Evolutionary conservation across 2,329 filamentous ascomycete genomes (phyloP).

Genomic region (Escovopsis sp.): DNA sequence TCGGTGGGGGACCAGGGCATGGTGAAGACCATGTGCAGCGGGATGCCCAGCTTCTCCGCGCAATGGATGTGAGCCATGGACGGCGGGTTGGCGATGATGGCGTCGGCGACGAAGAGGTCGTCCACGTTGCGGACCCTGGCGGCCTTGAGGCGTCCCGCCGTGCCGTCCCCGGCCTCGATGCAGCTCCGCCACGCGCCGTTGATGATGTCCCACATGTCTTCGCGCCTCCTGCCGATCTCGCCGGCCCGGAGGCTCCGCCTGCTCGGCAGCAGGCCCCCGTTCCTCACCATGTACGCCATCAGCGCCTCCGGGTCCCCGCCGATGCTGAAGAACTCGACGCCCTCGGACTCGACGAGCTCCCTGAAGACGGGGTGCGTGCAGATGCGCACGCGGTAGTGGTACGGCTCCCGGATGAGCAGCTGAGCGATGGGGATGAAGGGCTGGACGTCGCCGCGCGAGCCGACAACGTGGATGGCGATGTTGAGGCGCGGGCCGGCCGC

Average conservation of each 20-base stretch:
- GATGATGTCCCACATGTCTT: slow-evolving; percentile 23
- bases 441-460: slow-evolving; percentile 24
- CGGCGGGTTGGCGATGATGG: slow-evolving; percentile 39
- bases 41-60: slow-evolving; percentile 31
- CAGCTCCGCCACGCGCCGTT: slow-evolving; percentile 21
- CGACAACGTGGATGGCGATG: slow-evolving; percentile 19
- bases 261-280: slow-evolving; percentile 23
- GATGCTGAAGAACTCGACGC: slow-evolving; percentile 41
- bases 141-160: slow-evolving; percentile 13
- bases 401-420: slow-evolving; percentile 16
- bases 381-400: slow-evolving; percentile 39
- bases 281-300: slow-evolving; percentile 27
- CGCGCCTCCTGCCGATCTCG: slow-evolving; percentile 19
- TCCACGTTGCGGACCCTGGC: slow-evolving; percentile 11
- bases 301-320: slow-evolving; percentile 38
- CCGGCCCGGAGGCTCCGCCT: slow-evolving; percentile 20
- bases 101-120: slow-evolving; percentile 35
- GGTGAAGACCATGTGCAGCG: slow-evolving; percentile 37
- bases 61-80: slow-evolving; percentile 37
- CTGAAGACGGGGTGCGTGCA: slow-evolving; percentile 40
- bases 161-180: slow-evolving; percentile 21
- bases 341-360: slow-evolving; percentile 34
- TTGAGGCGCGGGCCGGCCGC: slow-evolving; percentile 10
- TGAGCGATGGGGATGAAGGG: slow-evolving; percentile 44
- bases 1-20: slow-evolving; percentile 22